Evolutionary conservation across 2,329 filamentous ascomycete genomes (phyloP), one percentile per base, ranked within the genome.

Genomic region (Aspergillus fumigatiaffinis): DNA sequence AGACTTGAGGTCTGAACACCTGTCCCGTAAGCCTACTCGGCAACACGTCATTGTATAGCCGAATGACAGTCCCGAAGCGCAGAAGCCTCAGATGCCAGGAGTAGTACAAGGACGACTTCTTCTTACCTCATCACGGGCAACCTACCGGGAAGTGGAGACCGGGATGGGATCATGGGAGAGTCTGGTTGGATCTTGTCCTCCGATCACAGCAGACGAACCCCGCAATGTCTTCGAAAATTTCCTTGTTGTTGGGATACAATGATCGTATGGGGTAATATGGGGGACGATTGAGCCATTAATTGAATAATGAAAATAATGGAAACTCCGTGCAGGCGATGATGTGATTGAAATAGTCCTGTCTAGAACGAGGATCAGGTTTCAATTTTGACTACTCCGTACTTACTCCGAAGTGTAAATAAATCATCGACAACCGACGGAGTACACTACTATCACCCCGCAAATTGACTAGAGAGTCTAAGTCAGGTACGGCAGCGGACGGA

Each of bases 351-450:
- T 26, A 66, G 53, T 47, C 21, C 12, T 23, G 21, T 7, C 21
- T 47, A 38, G 32, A 38, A 38, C 32, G 32, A 38, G 14, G 44
- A 26, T 25, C 21, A 47, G 44, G 44, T 26, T 47, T 23, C 3
- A 17, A 17, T 38, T 38, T 38, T 38, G 32, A 38, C 32, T 38
- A 17, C 25, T 26, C 25, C 25, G 25, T 26, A 26, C 32, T 38
- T 38, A 26, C 23, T 49, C 79, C 55, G 80, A 79, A 0, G 75
- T 68, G 48, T 81, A 70, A 38, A 71, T 81, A 70, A 38, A 71
- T 72, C 72, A 80, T 77, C 1, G 68, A 68, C 32, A 14, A 35
- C 12, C 32, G 2, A 35, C 29, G 1, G 20, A 46, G 20, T 46
- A 47, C 8, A 17, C 12, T 44, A 20, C 12, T 21, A 10, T 46